Percentiles rank a stretch among this genome's conserved stretches.
Conservation (phyloP, 1,284 basidiomycete genomes). For the Ceratobasidium sp. region DNA sequence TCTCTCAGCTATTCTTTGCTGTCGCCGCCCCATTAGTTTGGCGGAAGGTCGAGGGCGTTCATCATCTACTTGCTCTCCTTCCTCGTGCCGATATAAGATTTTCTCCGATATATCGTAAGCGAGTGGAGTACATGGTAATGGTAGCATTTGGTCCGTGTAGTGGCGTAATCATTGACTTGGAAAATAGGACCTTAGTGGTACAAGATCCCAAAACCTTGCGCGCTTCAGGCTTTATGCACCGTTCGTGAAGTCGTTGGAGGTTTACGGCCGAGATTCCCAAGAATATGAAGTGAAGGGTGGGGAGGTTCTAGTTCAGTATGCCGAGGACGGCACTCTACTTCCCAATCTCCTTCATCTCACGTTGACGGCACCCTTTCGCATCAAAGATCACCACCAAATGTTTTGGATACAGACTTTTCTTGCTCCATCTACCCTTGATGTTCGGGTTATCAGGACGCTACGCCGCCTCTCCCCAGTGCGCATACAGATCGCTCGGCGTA, state of each 20-base stretch:
- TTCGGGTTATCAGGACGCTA: not conserved
- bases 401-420: slow-evolving; percentile 5
- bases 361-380: too few species aligned
- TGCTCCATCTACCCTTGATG: not conserved
- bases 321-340: not conserved
- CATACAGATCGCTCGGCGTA: not conserved
- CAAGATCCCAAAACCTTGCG: not conserved
- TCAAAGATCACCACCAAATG: too few species aligned
- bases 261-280: not conserved
- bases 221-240: not conserved
- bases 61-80: not conserved
- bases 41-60: too few species aligned
- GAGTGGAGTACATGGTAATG: too few species aligned
- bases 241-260: not conserved
- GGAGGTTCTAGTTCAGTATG: not conserved
- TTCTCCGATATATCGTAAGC: not conserved
- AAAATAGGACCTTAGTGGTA: too few species aligned
- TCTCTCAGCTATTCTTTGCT: slow-evolving; percentile 13
- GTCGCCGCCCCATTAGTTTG: too few species aligned
- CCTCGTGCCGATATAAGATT: not conserved
- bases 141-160: too few species aligned
- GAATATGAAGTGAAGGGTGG: not conserved
- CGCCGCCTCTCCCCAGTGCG: not conserved
- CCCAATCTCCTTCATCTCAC: too few species aligned
- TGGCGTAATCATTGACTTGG: too few species aligned